phyloP scores from a whole-genome alignment of 2,329 filamentous ascomycete species.

The Hypoxylon sp. region DNA sequence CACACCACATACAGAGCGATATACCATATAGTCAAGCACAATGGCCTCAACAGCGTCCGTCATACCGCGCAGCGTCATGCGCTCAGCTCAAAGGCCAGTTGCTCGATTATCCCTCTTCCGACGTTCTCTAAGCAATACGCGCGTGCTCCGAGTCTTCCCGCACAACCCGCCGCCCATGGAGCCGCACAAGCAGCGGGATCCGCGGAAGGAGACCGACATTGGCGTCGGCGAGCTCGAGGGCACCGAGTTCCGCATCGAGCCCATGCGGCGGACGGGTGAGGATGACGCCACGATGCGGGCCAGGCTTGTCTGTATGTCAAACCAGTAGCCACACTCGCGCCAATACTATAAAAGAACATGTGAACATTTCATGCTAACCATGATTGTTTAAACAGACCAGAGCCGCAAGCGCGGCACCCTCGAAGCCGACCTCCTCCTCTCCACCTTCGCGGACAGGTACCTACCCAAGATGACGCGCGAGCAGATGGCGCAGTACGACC shows the following conservation, averaged over 20 bases:
- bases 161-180: constrained; percentile 52
- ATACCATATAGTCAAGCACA: constrained; percentile 7
- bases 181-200: constrained; percentile 45
- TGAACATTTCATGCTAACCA: neutral
- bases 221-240: constrained; percentile 90
- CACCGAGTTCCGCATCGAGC: constrained; percentile 88
- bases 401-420: constrained; percentile 96
- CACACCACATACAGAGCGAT: constrained; percentile 1
- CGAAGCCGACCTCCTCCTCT: constrained; percentile 95
- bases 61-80: constrained; percentile 44
- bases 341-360: too few relatives aligned
- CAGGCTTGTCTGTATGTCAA: constrained; percentile 77
- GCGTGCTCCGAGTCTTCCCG: constrained; percentile 37
- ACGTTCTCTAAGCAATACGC: constrained; percentile 41
- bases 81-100: constrained; percentile 40
- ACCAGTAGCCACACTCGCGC: too few relatives aligned
- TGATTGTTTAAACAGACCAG: constrained; percentile 76
- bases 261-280: constrained; percentile 87
- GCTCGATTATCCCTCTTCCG: constrained; percentile 23
- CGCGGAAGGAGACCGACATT: constrained; percentile 67
- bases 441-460: constrained; percentile 89
- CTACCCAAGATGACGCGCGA: constrained; percentile 79
- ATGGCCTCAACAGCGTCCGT: constrained; percentile 47
- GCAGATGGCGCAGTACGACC: constrained; percentile 88
- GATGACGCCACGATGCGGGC: constrained; percentile 89